These are phyloP conservation scores for Phaeosphaeria sp. DNA, from an alignment of 2,329 filamentous ascomycete species.

Conservation along the genomic window DNA sequence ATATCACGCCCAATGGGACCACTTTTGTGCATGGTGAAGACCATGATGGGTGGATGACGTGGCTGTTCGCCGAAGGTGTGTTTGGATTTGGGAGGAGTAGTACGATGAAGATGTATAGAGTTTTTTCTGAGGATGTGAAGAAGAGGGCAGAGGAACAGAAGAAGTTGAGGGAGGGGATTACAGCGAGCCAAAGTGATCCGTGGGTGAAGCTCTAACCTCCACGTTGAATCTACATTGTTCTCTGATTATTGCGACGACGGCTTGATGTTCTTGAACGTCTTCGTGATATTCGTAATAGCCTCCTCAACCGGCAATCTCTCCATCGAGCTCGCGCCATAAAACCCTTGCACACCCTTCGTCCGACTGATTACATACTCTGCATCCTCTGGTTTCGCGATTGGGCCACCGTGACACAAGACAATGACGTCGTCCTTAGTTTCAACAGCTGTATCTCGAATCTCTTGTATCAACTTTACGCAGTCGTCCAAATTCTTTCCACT, in stretches of 20 bases:
- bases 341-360: conserved; percentile 72
- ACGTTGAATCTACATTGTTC: background rate
- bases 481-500: conserved; percentile 69
- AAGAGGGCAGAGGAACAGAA: background rate
- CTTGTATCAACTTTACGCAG: conserved; percentile 67
- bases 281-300: conserved; percentile 67
- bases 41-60: conserved; percentile 9
- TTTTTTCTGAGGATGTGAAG: conserved; percentile 7
- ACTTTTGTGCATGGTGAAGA: conserved; percentile 12
- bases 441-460: conserved; percentile 67
- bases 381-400: conserved; percentile 69
- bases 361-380: conserved; percentile 67
- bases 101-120: conserved; percentile 1
- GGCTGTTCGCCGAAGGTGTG: conserved; percentile 3
- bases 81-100: background rate
- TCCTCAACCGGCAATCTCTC: conserved; percentile 72
- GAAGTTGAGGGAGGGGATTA: background rate
- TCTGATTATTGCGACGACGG: conserved; percentile 5
- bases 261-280: conserved; percentile 58
- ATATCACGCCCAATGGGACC: conserved; percentile 2
- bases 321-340: conserved; percentile 75
- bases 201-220: background rate
- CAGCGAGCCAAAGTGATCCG: background rate
- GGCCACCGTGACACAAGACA: conserved; percentile 74
- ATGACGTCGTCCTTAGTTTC: conserved; percentile 66